Evolutionary conservation across 2,329 filamentous ascomycete species (phyloP).

Genomic region (Pyrenochaeta sp.): DNA sequence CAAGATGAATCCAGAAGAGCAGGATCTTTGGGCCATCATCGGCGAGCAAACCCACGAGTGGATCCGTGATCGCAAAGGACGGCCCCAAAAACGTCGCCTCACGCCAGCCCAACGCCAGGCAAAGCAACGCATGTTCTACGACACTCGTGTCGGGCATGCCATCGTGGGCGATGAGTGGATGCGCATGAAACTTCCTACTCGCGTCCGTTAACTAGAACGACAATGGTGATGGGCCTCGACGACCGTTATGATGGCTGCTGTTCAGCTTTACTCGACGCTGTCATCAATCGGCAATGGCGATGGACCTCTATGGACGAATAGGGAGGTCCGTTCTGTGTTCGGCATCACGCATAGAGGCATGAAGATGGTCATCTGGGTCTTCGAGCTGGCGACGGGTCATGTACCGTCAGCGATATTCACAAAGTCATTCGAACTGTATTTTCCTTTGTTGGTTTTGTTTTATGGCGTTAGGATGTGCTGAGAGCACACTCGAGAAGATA

Average conservation of each 20-base stretch:
- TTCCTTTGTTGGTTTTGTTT: slow-evolving; percentile 13
- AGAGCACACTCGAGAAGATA: slow-evolving; percentile 15
- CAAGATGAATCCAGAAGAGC: slow-evolving; percentile 30
- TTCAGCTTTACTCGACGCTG: no score
- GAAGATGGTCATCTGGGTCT: background rate
- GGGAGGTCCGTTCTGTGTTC: no score
- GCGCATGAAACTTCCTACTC: slow-evolving; percentile 23
- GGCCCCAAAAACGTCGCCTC: slow-evolving; percentile 22
- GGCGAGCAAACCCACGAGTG: slow-evolving; percentile 25
- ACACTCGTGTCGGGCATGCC: slow-evolving; percentile 23
- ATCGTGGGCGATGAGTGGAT: slow-evolving; percentile 34
- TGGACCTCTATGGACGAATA: no score
- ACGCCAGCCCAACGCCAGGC: slow-evolving; percentile 14
- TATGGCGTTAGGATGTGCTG: slow-evolving; percentile 7
- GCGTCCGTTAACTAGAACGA: slow-evolving; percentile 9
- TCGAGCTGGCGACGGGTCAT: no score
- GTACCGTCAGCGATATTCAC: no score
- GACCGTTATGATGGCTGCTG: background rate
- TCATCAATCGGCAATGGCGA: no score
- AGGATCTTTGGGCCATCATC: slow-evolving; percentile 23
- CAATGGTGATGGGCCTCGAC: background rate
- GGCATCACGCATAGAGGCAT: background rate
- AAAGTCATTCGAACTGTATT: slow-evolving; percentile 10
- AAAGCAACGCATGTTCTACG: slow-evolving; percentile 26
- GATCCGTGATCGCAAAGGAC: slow-evolving; percentile 15